Percentiles rank a stretch among this genome's conserved stretches.
These are phyloP conservation scores for Xylaria sp. DNA, from an alignment of 2,329 filamentous ascomycete genomes.

Conservation along the genomic window DNA sequence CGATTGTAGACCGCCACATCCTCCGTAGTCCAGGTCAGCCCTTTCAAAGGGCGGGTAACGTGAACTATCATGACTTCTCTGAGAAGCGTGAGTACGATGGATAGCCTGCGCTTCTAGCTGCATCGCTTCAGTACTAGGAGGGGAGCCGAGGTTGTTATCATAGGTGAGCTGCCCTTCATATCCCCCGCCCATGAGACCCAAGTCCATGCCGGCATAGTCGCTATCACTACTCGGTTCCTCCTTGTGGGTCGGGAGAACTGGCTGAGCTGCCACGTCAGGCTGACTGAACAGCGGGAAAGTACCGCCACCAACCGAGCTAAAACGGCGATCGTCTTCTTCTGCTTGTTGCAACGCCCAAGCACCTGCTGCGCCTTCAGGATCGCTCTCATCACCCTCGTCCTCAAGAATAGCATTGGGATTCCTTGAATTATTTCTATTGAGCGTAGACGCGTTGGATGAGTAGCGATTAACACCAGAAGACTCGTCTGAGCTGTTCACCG, in stretches of 20 bases:
- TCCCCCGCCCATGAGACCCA: constrained; percentile 79
- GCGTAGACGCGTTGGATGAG: constrained; percentile 55
- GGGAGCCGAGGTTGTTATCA: constrained; percentile 59
- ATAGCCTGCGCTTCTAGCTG: constrained; percentile 61
- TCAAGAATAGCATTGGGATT: constrained; percentile 53
- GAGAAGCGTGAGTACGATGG: constrained; percentile 51
- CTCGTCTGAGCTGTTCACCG: constrained; percentile 52
- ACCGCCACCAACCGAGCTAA: constrained; percentile 59
- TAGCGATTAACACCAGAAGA: constrained; percentile 54
- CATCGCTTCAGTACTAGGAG: constrained; percentile 53
- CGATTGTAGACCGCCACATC: constrained; percentile 87
- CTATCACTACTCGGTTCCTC: constrained; percentile 74
- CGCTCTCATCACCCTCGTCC: constrained; percentile 77
- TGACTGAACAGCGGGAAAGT: constrained; percentile 62
- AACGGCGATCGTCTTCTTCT: constrained; percentile 78
- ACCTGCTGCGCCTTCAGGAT: constrained; percentile 87
- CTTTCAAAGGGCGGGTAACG: constrained; percentile 61
- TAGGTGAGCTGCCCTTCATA: constrained; percentile 67
- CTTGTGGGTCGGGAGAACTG: constrained; percentile 58
- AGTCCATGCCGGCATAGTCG: constrained; percentile 77
- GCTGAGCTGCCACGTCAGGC: constrained; percentile 49
- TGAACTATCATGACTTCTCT: constrained; percentile 55
- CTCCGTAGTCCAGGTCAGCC: constrained; percentile 85
- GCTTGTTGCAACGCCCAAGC: constrained; percentile 85
- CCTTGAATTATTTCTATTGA: constrained; percentile 52